Evolutionary conservation across 176 grass and related monocot genomes (phyloP).

Genomic region (Phyllostachys edulis): DNA sequence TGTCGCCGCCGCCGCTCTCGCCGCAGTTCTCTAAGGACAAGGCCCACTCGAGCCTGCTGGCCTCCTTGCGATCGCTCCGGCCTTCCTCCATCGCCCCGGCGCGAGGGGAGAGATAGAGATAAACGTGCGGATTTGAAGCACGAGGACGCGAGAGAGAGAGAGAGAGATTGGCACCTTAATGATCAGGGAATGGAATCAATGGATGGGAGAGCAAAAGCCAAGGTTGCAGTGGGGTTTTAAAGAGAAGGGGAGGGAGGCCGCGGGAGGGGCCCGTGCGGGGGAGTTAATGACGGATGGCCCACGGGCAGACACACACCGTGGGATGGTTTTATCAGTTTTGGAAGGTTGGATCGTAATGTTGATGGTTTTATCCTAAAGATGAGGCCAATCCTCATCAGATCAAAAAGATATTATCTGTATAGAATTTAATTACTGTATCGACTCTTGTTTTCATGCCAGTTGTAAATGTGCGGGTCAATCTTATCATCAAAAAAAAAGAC

Average conservation of each 20-base stretch:
- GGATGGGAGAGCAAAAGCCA: not conserved
- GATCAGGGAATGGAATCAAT: not conserved
- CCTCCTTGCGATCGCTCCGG: constrained; percentile 7
- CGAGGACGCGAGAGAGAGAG: not conserved
- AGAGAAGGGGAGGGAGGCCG: not conserved
- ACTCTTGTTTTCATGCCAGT: not conserved
- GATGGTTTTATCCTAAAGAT: too few species aligned
- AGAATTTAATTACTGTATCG: not conserved
- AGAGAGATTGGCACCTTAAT: not conserved
- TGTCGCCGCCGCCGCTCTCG: not conserved
- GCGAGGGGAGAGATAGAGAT: not conserved
- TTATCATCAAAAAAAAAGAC: not conserved
- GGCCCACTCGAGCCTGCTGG: not conserved
- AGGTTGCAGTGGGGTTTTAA: constrained; percentile 16
- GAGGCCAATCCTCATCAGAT: not conserved
- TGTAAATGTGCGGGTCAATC: not conserved
- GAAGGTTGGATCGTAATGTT: not conserved
- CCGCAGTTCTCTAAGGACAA: not conserved
- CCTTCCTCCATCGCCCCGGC: constrained; percentile 27
- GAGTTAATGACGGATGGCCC: constrained; percentile 31
- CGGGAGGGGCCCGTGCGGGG: not conserved
- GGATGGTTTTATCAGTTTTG: constrained; percentile 11
- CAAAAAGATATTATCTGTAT: not conserved
- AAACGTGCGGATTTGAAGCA: not conserved
- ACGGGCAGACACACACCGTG: constrained; percentile 1